Evolutionary conservation across 352 stramenopile species (phyloP), one percentile per base, ranked within the genome.

Genomic region (Pythium phragmitis): DNA sequence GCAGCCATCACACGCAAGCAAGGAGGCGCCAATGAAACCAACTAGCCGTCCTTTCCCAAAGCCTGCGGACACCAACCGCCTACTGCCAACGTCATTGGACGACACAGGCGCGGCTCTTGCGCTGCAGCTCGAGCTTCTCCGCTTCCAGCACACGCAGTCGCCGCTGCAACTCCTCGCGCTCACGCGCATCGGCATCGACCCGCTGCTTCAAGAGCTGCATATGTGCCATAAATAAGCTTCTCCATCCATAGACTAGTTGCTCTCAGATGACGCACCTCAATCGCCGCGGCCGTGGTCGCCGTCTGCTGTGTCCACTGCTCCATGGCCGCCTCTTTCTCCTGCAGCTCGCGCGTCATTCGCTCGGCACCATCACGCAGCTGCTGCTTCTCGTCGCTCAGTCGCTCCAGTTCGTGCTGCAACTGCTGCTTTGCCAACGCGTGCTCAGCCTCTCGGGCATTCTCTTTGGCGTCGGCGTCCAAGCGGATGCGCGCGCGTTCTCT

Each of bases 1-100:
- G 57, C 60, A 2, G 79, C 80, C 33, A 87, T 87, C 57, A 88
- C 74, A 26, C 76, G 82, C 43, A 91, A 91, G 64, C 69, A 4
- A n/a, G 13, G 8, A 75, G 17, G 14, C 54, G 51, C 54, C 63
- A 33, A 41, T 12, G 21, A 46, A 46, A 11, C 26, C n/a, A 42
- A 43, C 1, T 28, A 41, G 49, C 33, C 28, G n/a, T 7, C 19
- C 14, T 13, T 1, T n/a, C 1, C 17, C 39, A 21, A 17, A 2
- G 1, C 8, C 12, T 26, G 65, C 12, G 49, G 45, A 19, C 11
- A 26, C n/a, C 14, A 5, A 16, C 37, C n/a, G 7, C 8, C 9
- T 13, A 13, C 7, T 46, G 14, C 13, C 30, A 34, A 48, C 11
- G 4, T 75, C 68, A 88, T 70, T 88, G 80, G 39, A 87, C 36